Percentiles rank a stretch among this genome's conserved stretches.
Conservation (phyloP, 192 early-diverging fungal species). For the Radiomyces spectabilis region DNA sequence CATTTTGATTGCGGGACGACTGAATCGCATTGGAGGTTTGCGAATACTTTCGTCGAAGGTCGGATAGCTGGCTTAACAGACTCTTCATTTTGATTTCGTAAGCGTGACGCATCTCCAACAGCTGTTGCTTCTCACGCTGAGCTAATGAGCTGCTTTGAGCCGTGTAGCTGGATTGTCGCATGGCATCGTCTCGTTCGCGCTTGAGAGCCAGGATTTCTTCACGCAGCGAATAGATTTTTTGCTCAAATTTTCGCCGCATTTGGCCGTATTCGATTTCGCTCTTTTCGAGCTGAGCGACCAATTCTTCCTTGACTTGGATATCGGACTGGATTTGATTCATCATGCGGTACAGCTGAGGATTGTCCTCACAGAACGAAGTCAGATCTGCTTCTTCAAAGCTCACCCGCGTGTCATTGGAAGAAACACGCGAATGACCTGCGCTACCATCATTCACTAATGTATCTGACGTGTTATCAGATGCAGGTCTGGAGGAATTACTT, state of each 20-base stretch:
- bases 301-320: conserved; percentile 48
- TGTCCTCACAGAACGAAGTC: not conserved
- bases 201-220: conserved; percentile 41
- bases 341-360: conserved; percentile 24
- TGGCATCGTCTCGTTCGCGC: conserved; percentile 43
- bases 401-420: too few species aligned
- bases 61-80: conserved; percentile 39
- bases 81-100: conserved; percentile 54
- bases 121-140: conserved; percentile 1
- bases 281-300: conserved; percentile 44
- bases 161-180: conserved; percentile 5
- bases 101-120: conserved; percentile 33
- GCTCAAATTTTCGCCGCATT: conserved; percentile 56
- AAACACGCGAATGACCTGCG: too few species aligned
- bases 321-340: conserved; percentile 48
- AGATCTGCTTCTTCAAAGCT: too few species aligned
- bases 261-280: conserved; percentile 43
- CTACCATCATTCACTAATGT: too few species aligned
- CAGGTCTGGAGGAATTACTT: too few species aligned
- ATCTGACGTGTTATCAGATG: too few species aligned
- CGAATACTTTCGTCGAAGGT: conserved; percentile 44
- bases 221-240: conserved; percentile 53
- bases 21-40: conserved; percentile 41
- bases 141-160: not conserved
- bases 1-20: conserved; percentile 41